Conservation (phyloP, 2,329 filamentous ascomycete genomes). For the Bertia moriformis region DNA sequence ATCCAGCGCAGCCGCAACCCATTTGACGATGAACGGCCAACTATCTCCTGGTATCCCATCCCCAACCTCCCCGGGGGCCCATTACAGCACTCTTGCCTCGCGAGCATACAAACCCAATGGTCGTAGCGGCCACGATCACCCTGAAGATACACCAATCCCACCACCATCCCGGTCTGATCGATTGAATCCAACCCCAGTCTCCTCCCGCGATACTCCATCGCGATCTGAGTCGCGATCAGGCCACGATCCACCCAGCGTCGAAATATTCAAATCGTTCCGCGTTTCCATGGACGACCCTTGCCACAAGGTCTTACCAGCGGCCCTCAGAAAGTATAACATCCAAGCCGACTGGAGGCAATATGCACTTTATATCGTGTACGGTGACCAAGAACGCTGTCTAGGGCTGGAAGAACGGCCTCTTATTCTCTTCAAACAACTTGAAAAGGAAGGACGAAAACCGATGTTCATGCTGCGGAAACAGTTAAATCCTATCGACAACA, state of each 20-base stretch:
- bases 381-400: constrained; percentile 53
- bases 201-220: background rate
- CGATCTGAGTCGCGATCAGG: background rate
- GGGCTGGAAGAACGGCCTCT: constrained; percentile 51
- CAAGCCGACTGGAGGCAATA: constrained; percentile 54
- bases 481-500: constrained; percentile 1
- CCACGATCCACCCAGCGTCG: constrained; percentile 23
- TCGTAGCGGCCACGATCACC: background rate
- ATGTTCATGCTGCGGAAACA: constrained; percentile 50
- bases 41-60: constrained; percentile 15
- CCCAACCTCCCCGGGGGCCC: constrained; percentile 11
- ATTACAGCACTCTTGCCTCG: constrained; percentile 3
- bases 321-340: constrained; percentile 55
- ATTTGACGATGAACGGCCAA: constrained; percentile 26
- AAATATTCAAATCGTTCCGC: constrained; percentile 58
- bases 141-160: background rate
- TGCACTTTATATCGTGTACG: constrained; percentile 54
- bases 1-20: constrained; percentile 25
- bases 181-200: background rate
- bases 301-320: constrained; percentile 50
- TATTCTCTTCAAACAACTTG: constrained; percentile 52
- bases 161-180: background rate
- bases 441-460: constrained; percentile 50
- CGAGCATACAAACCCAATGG: constrained; percentile 9
- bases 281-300: constrained; percentile 55